Evolutionary conservation across 164 flowering plant genomes (phyloP).

Genomic region (Aristolochia fimbriata): DNA sequence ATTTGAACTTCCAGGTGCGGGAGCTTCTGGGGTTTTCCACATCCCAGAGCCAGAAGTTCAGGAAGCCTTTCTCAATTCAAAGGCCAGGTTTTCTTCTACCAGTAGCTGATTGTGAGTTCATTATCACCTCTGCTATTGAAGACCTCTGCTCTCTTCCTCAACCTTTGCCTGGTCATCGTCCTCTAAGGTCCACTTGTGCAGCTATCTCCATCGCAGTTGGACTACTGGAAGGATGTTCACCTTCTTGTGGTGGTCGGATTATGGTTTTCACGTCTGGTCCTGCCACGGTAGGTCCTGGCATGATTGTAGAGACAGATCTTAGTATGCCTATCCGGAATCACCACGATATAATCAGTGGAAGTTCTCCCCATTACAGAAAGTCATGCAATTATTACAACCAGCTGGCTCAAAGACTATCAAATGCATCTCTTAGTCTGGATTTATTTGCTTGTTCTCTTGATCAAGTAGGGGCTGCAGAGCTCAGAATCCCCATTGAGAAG

Average conservation of each 20-base stretch:
- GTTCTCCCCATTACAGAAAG: constrained; percentile 38
- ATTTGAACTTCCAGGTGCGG: too few species aligned
- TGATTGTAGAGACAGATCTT: constrained; percentile 58
- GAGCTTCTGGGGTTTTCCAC: constrained; percentile 41
- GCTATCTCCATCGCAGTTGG: constrained; percentile 77
- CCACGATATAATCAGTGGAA: constrained; percentile 52
- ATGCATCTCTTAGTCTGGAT: constrained; percentile 49
- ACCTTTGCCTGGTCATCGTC: constrained; percentile 47
- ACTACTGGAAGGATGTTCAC: constrained; percentile 67
- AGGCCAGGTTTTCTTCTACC: constrained; percentile 66
- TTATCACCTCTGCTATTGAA: constrained; percentile 61
- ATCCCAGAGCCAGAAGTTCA: constrained; percentile 33
- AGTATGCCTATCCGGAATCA: constrained; percentile 61
- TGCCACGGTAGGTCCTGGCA: constrained; percentile 81
- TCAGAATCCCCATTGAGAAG: constrained; percentile 42
- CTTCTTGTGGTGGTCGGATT: constrained; percentile 52
- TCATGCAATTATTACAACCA: constrained; percentile 53
- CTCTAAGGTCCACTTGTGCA: constrained; percentile 64
- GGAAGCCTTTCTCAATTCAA: constrained; percentile 28
- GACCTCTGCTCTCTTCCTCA: constrained; percentile 41
- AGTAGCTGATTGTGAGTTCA: constrained; percentile 79
- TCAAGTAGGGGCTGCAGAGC: background rate
- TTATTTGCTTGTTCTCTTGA: constrained; percentile 4
- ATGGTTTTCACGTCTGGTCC: constrained; percentile 97
- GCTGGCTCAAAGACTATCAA: constrained; percentile 46